Base-by-base conservation (phyloP, 2,329 filamentous ascomycete genomes). In the Parafenestella ontariensis region DNA sequence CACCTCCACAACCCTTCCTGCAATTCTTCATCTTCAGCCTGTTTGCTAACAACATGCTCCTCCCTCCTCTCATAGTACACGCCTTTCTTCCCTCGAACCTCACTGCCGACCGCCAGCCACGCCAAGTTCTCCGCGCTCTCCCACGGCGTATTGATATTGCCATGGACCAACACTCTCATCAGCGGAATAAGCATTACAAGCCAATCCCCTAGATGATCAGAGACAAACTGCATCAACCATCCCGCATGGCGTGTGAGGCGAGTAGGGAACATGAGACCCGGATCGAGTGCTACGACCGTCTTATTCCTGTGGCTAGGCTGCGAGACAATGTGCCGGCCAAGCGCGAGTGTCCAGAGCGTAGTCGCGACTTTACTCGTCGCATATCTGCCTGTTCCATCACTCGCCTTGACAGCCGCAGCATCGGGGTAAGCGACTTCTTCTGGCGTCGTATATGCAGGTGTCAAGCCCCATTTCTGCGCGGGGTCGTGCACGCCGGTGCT, bases 191-290 rank as follows among this genome's bases (percentile, higher is more conserved):
- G n/a, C n/a, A n/a, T n/a, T n/a, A n/a, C 56, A 0, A 78, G 42
- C 0, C 50, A 47, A 1, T 77, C 77, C 33, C 81, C 9, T 2
- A 83, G 56, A 3, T 63, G 48, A 1, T 58, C 44, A 70, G 72
- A 80, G 1, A 79, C 1, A 26, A 76, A 81, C 1, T 56, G 58
- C 46, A 65, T 26, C 0, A 77, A 1, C 1, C 34, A 24, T 9
- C 21, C 45, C 1, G 58, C 64, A 20, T 79, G 72, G 20, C 80
- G 73, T 1, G 66, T 74, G 1, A 83, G 63, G 0, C 75, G 77
- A 5, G 80, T 81, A 0, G 78, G 79, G 0, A 79, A 79, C 80
- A 83, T 81, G 7, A 82, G 68, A 1, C 80, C 80, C 1, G 81
- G 82, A 59, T 82, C 77, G 34, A 82, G 76, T 0, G 78, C 74